phyloP scores from a whole-genome alignment of 768 basidiomycete species.

The Mrakia frigida region DNA sequence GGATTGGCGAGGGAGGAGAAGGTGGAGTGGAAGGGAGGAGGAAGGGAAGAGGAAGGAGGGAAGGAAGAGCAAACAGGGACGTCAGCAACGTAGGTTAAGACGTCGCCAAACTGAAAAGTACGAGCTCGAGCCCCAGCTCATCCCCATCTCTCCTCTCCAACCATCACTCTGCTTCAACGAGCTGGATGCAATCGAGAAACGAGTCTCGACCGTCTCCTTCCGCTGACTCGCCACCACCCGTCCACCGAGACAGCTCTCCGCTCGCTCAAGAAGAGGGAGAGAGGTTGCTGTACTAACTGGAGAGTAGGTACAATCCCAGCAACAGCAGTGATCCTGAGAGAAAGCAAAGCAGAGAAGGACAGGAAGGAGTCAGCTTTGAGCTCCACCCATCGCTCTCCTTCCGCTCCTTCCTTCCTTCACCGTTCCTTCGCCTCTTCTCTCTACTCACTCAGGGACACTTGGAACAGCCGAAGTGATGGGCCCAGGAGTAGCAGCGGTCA shows the following conservation, averaged over 20 bases:
- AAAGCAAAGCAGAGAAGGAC: background rate
- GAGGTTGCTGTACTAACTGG: constrained; percentile 53
- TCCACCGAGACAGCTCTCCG: background rate
- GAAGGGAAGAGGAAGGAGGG: background rate
- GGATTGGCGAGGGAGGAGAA: constrained; percentile 9
- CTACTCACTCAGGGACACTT: constrained; percentile 29
- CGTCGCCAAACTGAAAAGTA: background rate
- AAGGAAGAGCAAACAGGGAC: background rate
- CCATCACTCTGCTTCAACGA: background rate
- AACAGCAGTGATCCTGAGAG: constrained; percentile 69
- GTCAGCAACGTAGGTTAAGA: constrained; percentile 21
- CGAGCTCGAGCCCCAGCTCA: background rate
- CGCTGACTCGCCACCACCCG: background rate
- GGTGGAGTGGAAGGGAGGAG: background rate
- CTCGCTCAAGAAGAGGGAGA: background rate
- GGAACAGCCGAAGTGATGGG: constrained; percentile 5
- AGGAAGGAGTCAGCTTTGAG: background rate
- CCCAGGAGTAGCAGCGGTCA: constrained; percentile 25
- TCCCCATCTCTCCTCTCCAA: background rate
- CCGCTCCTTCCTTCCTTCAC: background rate
- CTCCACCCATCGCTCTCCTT: background rate
- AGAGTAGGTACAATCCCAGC: constrained; percentile 98
- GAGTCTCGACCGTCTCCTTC: background rate
- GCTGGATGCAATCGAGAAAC: background rate
- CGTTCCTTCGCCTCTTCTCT: background rate